These are phyloP conservation scores for Colletotrichum eleusines DNA, from an alignment of 2,329 filamentous ascomycete species.

Conservation along the genomic window DNA sequence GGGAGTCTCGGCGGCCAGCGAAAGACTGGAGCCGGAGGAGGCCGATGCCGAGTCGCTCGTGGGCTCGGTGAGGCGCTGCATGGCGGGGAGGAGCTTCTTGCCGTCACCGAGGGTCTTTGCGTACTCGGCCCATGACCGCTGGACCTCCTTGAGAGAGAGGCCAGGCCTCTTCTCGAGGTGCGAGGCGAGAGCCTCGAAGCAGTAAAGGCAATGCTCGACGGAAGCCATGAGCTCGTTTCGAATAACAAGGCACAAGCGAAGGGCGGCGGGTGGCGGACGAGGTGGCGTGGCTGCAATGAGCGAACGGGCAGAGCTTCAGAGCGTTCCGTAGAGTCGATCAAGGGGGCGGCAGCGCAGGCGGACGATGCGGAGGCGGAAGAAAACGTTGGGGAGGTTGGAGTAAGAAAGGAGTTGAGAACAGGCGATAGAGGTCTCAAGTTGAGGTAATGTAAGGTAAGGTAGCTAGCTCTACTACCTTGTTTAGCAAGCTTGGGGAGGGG, in stretches of 20 bases:
- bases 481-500: neutral
- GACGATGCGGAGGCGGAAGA: constrained; percentile 10
- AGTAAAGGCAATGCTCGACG: constrained; percentile 87
- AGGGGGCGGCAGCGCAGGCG: neutral
- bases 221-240: constrained; percentile 76
- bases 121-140: constrained; percentile 71
- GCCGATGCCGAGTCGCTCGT: constrained; percentile 47
- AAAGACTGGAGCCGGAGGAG: constrained; percentile 53
- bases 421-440: neutral
- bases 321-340: constrained; percentile 18
- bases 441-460: neutral
- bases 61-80: constrained; percentile 56
- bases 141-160: constrained; percentile 75
- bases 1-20: constrained; percentile 55
- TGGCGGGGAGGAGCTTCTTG: constrained; percentile 57
- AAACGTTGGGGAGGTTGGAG: constrained; percentile 10
- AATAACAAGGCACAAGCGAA: neutral
- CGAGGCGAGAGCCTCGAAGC: constrained; percentile 88
- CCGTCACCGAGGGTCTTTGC: constrained; percentile 44
- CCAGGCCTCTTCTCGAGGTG: constrained; percentile 78
- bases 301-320: constrained; percentile 27
- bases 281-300: constrained; percentile 15
- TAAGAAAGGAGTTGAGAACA: neutral
- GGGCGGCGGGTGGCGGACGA: constrained; percentile 5
- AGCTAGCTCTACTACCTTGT: constrained; percentile 2